A percentile compares a stretch with the other conserved stretches of the same genome.
These are phyloP conservation scores for Aspergillus ochraceoroseus DNA, from an alignment of 2,329 filamentous ascomycete species.

Conservation along the genomic window DNA sequence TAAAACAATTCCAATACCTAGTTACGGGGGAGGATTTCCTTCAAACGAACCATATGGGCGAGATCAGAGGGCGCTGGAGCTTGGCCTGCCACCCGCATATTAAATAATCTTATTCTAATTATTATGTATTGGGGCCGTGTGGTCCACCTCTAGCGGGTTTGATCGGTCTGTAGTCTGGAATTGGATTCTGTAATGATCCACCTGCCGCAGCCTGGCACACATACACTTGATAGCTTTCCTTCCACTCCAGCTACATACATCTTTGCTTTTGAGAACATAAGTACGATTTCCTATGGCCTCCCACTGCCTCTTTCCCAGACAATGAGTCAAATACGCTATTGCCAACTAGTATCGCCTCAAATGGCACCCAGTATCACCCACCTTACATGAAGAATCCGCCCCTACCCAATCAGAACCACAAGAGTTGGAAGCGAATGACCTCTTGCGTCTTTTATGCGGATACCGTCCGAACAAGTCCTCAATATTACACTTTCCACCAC, in stretches of 20 bases:
- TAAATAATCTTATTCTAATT: too few relatives aligned
- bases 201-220: too few relatives aligned
- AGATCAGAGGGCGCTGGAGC: conserved; percentile 4
- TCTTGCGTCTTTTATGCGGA: conserved; percentile 13
- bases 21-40: too few relatives aligned
- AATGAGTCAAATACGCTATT: too few relatives aligned
- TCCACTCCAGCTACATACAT: not conserved
- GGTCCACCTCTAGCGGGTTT: too few relatives aligned
- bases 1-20: too few relatives aligned
- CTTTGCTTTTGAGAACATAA: too few relatives aligned
- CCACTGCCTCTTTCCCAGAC: not conserved
- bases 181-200: too few relatives aligned
- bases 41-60: conserved; percentile 11
- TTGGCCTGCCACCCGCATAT: conserved; percentile 7
- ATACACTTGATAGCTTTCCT: too few relatives aligned
- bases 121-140: too few relatives aligned
- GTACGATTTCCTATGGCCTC: not conserved
- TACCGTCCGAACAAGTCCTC: conserved; percentile 1
- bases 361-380: conserved; percentile 11
- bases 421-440: conserved; percentile 16
- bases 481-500: conserved; percentile 1
- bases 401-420: conserved; percentile 1
- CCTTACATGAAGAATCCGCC: conserved; percentile 12
- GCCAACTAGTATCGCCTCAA: too few relatives aligned
- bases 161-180: too few relatives aligned